Percentiles rank a stretch among this genome's conserved stretches.
Conservation (phyloP, 1,284 basidiomycete genomes). For the Puccinia coronata region DNA sequence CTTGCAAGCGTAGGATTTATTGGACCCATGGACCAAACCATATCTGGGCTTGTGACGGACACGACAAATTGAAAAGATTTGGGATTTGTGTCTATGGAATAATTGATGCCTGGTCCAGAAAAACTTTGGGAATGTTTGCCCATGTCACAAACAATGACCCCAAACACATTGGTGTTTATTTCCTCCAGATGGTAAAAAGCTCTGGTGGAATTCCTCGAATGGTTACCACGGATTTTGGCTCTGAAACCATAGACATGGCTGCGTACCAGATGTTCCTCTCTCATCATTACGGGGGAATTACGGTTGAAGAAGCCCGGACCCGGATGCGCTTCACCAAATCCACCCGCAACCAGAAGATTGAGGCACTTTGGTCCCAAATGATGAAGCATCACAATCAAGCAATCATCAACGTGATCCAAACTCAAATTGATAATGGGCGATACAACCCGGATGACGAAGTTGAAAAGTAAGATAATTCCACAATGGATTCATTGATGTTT, state of each 20-base stretch:
- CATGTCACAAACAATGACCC: constrained; percentile 36
- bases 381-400: constrained; percentile 17
- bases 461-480: constrained; percentile 16
- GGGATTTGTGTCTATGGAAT: constrained; percentile 6
- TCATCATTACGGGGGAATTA: not conserved
- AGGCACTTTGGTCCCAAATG: constrained; percentile 20
- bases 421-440: not conserved
- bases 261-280: constrained; percentile 8
- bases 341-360: constrained; percentile 33
- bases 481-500: not conserved
- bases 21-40: constrained; percentile 1
- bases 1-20: constrained; percentile 2
- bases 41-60: constrained; percentile 21
- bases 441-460: constrained; percentile 1
- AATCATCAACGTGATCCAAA: not conserved
- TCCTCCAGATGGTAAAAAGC: not conserved
- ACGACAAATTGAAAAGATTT: constrained; percentile 17
- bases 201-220: not conserved
- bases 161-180: not conserved
- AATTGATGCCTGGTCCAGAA: constrained; percentile 17
- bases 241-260: constrained; percentile 24
- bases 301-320: not conserved
- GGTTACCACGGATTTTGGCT: constrained; percentile 2
- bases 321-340: constrained; percentile 14
- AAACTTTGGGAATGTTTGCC: not conserved